A percentile compares a stretch with the other conserved stretches of the same genome.
phyloP scores from a whole-genome alignment of 1,139 yeast species.

The Suhomyces guaymorum region DNA sequence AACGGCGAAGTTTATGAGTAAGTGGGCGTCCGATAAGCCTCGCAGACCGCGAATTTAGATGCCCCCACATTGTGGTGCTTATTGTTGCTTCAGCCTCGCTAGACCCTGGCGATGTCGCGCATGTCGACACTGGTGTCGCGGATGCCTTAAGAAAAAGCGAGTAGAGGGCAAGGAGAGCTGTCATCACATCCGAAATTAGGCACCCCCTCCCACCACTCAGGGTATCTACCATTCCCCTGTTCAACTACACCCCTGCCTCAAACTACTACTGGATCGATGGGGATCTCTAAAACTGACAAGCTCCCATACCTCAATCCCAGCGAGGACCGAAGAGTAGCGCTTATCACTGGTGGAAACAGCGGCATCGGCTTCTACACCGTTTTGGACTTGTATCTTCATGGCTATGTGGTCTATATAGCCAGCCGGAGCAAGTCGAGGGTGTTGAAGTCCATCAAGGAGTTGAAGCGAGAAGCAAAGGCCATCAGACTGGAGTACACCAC shows the following conservation, averaged over 20 bases:
- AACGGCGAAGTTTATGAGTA: too few relatives aligned
- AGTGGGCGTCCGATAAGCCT: too few relatives aligned
- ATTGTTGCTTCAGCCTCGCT: too few relatives aligned
- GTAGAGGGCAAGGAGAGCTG: too few relatives aligned
- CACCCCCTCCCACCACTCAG: too few relatives aligned
- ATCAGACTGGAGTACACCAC: slow-evolving; percentile 4
- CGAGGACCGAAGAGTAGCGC: slow-evolving; percentile 38
- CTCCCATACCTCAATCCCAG: slow-evolving; percentile 38
- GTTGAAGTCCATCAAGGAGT: slow-evolving; percentile 36
- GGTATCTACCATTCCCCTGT: background rate
- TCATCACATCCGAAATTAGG: too few relatives aligned
- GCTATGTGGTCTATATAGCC: slow-evolving; percentile 43
- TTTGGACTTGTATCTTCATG: slow-evolving; percentile 45
- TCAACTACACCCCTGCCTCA: too few relatives aligned
- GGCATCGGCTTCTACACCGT: slow-evolving; percentile 49
- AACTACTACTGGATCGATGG: too few relatives aligned
- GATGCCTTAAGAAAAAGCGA: background rate
- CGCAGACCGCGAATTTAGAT: too few relatives aligned
- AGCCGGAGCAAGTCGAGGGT: slow-evolving; percentile 43
- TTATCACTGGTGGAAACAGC: slow-evolving; percentile 48
- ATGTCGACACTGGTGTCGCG: too few relatives aligned
- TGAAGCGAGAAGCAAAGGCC: slow-evolving; percentile 21
- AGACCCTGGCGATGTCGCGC: too few relatives aligned
- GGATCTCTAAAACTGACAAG: slow-evolving; percentile 25
- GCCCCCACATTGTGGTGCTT: too few relatives aligned